Conservation (phyloP, 371 early-diverging fungal species). For the Phascolomyces articulosus region DNA sequence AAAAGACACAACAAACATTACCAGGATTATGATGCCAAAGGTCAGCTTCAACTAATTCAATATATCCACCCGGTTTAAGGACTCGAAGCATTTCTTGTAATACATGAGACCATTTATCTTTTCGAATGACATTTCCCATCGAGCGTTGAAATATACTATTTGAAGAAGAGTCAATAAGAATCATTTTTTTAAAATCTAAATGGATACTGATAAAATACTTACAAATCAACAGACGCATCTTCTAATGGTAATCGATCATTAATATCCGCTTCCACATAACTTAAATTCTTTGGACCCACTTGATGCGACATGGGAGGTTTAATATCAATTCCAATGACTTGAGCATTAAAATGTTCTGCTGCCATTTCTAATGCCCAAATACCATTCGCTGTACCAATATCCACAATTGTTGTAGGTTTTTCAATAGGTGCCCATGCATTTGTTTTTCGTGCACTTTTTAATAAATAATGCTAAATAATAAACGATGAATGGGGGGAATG, state of each 20-base stretch:
- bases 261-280: conserved; percentile 38
- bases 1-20: too few species aligned
- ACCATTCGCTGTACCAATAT: conserved; percentile 57
- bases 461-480: conserved; percentile 41
- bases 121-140: conserved; percentile 39
- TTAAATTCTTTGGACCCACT: conserved; percentile 40
- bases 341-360: conserved; percentile 38
- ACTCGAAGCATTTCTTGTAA: conserved; percentile 42
- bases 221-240: conserved; percentile 46
- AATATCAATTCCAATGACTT: conserved; percentile 57
- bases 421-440: conserved; percentile 32
- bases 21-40: conserved; percentile 49
- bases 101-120: conserved; percentile 40
- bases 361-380: conserved; percentile 50
- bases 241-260: conserved; percentile 38
- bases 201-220: conserved; percentile 20
- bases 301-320: conserved; percentile 32
- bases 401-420: conserved; percentile 39
- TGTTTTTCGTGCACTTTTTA: conserved; percentile 48
- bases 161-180: background rate
- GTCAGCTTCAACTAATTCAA: conserved; percentile 48
- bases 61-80: conserved; percentile 44
- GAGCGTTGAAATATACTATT: conserved; percentile 45
- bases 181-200: background rate
- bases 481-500: background rate